Evolutionary conservation across 352 stramenopile species (phyloP), one percentile per base, ranked within the genome.

Genomic region (Pythium insidiosum): DNA sequence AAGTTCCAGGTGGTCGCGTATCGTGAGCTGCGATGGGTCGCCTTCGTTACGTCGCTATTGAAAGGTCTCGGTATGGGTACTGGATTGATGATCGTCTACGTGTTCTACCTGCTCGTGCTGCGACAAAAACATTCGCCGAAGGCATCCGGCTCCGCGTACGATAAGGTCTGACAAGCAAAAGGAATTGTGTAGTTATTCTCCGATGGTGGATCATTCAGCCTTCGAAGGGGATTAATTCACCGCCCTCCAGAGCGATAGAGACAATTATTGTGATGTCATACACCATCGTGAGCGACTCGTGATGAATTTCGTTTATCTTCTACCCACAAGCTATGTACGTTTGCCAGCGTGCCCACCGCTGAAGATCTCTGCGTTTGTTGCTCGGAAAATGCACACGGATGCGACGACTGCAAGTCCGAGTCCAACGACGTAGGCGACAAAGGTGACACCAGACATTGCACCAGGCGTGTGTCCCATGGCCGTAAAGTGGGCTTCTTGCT

Each of bases 1-100:
- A 90, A 78, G 60, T 88, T 78, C 63, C 68, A 90, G 52, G 69
- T 88, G 43, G 69, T 89, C 36, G 82, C 79, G 19, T 87, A 89
- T 56, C 76, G 74, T 9, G 75, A 93, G 39, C 29, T 85, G 42
- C 79, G 82, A 28, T 90, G 76, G 75, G 76, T 90, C 33, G 61
- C 72, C 11, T 94, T 92, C 46, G 67, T 76, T 19, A 90, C 81
- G 43, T 75, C 77, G n/a, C 42, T 88, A 38, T 57, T 94, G 50
- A 70, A 74, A 21, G 82, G 82, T 1, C 30, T 87, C n/a, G 79
- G 68, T 33, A 71, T 91, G 26, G 79, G 70, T 5, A 58, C 90
- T 12, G 80, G 82, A n/a, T 51, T 61, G 20, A 76, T 94, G 65
- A 82, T 88, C 46, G 75, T 89, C 38, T 90, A 89, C 53, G 67